Evolutionary conservation across 2,329 filamentous ascomycete genomes (phyloP).

Genomic region (Aspergillus unguis): DNA sequence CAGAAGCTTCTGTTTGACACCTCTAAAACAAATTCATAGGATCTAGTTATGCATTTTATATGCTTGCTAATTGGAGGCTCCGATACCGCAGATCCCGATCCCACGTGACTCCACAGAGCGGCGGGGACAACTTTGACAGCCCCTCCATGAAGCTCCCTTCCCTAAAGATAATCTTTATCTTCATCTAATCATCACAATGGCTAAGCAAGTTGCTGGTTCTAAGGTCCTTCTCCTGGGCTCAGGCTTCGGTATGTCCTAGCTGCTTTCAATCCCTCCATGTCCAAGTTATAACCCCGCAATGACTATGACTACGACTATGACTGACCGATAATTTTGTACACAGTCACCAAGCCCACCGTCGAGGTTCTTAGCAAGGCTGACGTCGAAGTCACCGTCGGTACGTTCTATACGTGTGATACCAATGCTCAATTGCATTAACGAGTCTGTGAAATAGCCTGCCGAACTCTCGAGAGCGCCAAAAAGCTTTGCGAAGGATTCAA

Average conservation of each 20-base stretch:
- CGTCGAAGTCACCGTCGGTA: constrained; percentile 64
- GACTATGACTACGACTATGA: constrained; percentile 2
- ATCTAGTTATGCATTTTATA: not conserved
- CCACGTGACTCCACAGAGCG: constrained; percentile 10
- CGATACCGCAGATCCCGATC: constrained; percentile 6
- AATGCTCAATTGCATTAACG: not conserved
- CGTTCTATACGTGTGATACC: constrained; percentile 23
- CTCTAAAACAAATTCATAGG: no score
- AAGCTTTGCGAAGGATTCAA: constrained; percentile 69
- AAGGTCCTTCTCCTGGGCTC: constrained; percentile 40
- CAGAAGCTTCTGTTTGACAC: no score
- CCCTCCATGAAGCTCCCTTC: constrained; percentile 10
- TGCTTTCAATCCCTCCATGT: not conserved
- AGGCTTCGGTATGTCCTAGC: constrained; percentile 33
- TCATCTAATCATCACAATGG: constrained; percentile 30
- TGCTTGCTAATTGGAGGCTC: constrained; percentile 5
- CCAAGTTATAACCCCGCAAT: constrained; percentile 16
- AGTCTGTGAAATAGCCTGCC: constrained; percentile 60
- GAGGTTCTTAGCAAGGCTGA: constrained; percentile 61
- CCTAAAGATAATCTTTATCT: constrained; percentile 11
- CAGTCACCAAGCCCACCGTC: constrained; percentile 61
- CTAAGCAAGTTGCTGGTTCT: constrained; percentile 36
- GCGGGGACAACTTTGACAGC: not conserved
- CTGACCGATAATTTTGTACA: constrained; percentile 8
- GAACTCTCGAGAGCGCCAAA: constrained; percentile 74